Conservation (phyloP, 2,329 filamentous ascomycete genomes). For the Dactylellina cionopaga region DNA sequence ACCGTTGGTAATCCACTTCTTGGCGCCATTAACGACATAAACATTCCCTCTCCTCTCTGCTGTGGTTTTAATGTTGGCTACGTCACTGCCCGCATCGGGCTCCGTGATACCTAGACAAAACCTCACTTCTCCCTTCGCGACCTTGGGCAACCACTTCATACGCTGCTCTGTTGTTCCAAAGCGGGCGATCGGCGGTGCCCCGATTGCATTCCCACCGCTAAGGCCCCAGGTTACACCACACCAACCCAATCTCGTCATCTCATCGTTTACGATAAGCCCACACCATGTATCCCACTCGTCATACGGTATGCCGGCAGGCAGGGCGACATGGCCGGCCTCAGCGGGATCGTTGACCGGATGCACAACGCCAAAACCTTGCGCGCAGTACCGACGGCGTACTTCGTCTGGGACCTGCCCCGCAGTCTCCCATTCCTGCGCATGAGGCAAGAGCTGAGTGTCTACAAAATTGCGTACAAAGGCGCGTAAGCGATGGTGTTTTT, state of each 20-base stretch:
- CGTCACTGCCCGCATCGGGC: conserved; percentile 77
- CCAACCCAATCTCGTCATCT: conserved; percentile 67
- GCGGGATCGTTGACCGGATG: conserved; percentile 58
- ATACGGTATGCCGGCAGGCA: conserved; percentile 64
- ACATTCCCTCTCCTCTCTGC: conserved; percentile 72
- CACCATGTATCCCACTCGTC: conserved; percentile 69
- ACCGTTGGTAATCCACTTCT: conserved; percentile 83
- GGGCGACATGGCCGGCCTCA: conserved; percentile 58
- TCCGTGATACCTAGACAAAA: conserved; percentile 79
- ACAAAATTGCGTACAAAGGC: conserved; percentile 69
- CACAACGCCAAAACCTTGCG: conserved; percentile 61
- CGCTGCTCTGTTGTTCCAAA: conserved; percentile 72
- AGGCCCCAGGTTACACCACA: conserved; percentile 70
- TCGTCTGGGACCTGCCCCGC: conserved; percentile 65
- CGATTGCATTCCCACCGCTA: conserved; percentile 71
- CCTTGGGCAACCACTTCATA: conserved; percentile 68
- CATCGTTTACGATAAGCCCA: conserved; percentile 67
- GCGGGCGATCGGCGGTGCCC: conserved; percentile 71
- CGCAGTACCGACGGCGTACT: conserved; percentile 61
- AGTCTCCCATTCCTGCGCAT: conserved; percentile 72
- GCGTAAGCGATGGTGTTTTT: conserved; percentile 70
- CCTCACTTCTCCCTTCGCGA: conserved; percentile 69
- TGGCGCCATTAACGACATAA: conserved; percentile 77
- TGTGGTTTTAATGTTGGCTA: conserved; percentile 76
- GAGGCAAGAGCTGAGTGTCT: conserved; percentile 68